Base-by-base conservation (phyloP, 352 stramenopile species). In the Albugo candida region DNA sequence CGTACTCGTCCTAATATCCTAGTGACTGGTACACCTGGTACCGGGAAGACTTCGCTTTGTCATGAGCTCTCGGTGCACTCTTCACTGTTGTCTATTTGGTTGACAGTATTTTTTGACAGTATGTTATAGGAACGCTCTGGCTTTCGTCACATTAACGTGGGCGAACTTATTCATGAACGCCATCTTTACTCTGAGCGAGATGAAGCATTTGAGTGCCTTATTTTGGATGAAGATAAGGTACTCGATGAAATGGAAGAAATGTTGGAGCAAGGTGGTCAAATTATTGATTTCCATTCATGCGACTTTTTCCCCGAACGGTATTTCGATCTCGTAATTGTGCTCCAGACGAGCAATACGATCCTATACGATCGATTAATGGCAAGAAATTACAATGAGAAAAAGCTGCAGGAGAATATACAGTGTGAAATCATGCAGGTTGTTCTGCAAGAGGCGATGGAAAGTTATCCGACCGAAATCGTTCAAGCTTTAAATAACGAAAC, bases 371-470 rank as follows among this genome's bases (percentile, higher is more conserved):
- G 82, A 11, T 63, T 94, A 34, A 60, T 75, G 31, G 70, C 72
- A 51, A 76, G 81, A 52, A 89, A 89, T 20, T 99, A 99, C 64
- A 85, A 64, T 51, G 77, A 96, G 47, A 95, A 95, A 60, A 99
- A 99, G 55, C 64, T 95, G 55, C 56, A 56, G 13, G 92, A 98
- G 63, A 99, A 99, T 61, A 86, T 96, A 59, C 73, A 96, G 64
- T 96, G 85, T 52, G 94, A 98, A 70, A 99, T 99, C 60, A 98
- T 99, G 93, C 83, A 93, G 63, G 85, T 97, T 10, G 83, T 98
- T 45, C 61, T 97, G 11, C 92, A 99, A 47, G 94, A 99, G 49
- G 93, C 93, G 17, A 64, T 67, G 18, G 92, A 97, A 64, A 88
- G 71, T 41, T 99, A 98, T 64, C 83, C 78, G 18, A 36, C 61